Evolutionary conservation across 1,284 basidiomycete genomes (phyloP), one percentile per base, ranked within the genome.

Genomic region (Apiotrichum domesticum): DNA sequence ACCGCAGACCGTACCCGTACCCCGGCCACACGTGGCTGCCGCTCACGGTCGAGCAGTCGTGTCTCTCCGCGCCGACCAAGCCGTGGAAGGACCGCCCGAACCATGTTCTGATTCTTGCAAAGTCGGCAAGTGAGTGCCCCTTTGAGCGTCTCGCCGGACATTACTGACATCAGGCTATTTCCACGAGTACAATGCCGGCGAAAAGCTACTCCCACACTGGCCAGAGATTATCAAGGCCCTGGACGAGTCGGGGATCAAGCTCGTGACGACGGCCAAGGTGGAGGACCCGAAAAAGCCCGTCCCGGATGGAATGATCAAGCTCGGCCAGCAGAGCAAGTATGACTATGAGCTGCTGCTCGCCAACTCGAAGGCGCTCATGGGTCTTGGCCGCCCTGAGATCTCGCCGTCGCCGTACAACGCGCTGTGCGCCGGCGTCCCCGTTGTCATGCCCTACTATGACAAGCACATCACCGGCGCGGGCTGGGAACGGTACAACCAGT

Each of bases 341-440:
- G 57, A 57, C 13, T 77, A 73, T 51, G 64, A 65, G 41, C 56
- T 56, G 14, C 47, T 72, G 15, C 58, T 77, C 8, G 68, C 65
- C 0, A 53, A 49, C 21, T 63, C 66, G 13, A 69, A 68, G 51
- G 69, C 66, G 4, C 51, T 77, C 54, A 52, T 77, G 0, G 75
- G 75, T 0, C 66, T 77, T 29, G 73, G 72, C 15, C 51, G 56
- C 10, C 73, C 73, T 8, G 52, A 59, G 7, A 70, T 74, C 52
- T 68, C 65, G 50, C 75, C 73, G 2, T 68, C 65, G 35, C 69
- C 72, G 0, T 75, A 70, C 58, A 66, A 63, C 32, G 64, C 72
- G 1, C 49, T 75, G 64, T 73, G 57, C 54, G 71, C 71, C 60
- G 75, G 70, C 11, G 73, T 70, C 4, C 75, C 75, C 1, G 68